Percentiles rank a stretch among this genome's conserved stretches.
Conservation (phyloP, 768 basidiomycete genomes). For the Tricholoma furcatifolium region DNA sequence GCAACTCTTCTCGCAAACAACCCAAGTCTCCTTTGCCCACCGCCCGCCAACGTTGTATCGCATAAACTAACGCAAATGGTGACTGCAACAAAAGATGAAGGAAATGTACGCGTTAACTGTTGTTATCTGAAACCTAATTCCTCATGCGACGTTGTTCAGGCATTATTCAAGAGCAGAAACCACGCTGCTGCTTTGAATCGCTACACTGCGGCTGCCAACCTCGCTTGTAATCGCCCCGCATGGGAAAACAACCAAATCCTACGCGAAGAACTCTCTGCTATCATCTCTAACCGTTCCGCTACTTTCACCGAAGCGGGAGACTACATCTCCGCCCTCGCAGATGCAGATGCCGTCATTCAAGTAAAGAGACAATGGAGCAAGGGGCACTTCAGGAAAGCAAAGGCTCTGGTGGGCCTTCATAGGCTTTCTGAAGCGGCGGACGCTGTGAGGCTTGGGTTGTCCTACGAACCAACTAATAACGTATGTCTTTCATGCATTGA, state of each 20-base stretch:
- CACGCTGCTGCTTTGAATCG: slow-evolving; percentile 65
- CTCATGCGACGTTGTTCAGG: slow-evolving; percentile 44
- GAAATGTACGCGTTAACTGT: slow-evolving; percentile 66
- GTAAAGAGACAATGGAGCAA: slow-evolving; percentile 91
- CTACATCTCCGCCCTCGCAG: slow-evolving; percentile 74
- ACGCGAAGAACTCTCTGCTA: slow-evolving; percentile 88
- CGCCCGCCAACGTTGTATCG: slow-evolving; percentile 74
- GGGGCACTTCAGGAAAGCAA: slow-evolving; percentile 93
- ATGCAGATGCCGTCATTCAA: slow-evolving; percentile 88
- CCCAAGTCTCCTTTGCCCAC: slow-evolving; percentile 73
- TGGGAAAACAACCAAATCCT: slow-evolving; percentile 86
- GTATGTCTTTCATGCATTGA: slow-evolving; percentile 24
- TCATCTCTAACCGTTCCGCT: slow-evolving; percentile 90
- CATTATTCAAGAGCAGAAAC: slow-evolving; percentile 74
- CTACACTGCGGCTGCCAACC: slow-evolving; percentile 63
- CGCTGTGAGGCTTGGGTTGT: slow-evolving; percentile 77
- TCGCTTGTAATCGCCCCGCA: slow-evolving; percentile 79
- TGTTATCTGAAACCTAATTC: slow-evolving; percentile 9
- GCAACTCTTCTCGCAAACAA: slow-evolving; percentile 67
- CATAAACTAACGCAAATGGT: slow-evolving; percentile 76
- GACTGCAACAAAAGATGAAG: slow-evolving; percentile 85
- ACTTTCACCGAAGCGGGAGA: slow-evolving; percentile 79
- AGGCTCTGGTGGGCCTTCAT: slow-evolving; percentile 77
- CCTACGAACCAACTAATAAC: slow-evolving; percentile 66
- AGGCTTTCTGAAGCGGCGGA: slow-evolving; percentile 75